Percentiles rank a stretch among this genome's conserved stretches.
phyloP scores from a whole-genome alignment of 116 monocot species.

The Phalaenopsis hybrid region DNA sequence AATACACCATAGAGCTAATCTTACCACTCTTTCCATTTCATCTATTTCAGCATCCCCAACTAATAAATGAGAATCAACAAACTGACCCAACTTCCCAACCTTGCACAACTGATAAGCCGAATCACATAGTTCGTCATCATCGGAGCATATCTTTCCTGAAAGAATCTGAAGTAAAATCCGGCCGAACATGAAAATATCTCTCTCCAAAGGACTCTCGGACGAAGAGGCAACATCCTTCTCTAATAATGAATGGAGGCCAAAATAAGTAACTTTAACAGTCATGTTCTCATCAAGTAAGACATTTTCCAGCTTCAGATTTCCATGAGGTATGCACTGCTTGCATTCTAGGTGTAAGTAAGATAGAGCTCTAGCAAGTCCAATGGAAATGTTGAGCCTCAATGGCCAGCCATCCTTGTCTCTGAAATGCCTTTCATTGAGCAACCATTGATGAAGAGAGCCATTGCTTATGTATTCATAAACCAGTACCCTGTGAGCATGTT shows the following conservation, averaged over 20 bases:
- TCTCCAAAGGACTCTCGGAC: conserved; percentile 29
- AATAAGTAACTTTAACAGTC: conserved; percentile 28
- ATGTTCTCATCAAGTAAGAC: conserved; percentile 33
- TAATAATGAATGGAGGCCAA: conserved; percentile 25
- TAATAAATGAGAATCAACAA: conserved; percentile 24
- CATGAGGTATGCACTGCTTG: conserved; percentile 38
- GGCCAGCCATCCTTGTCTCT: conserved; percentile 18
- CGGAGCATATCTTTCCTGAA: conserved; percentile 13
- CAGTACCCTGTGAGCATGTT: conserved; percentile 1
- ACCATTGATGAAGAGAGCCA: conserved; percentile 38
- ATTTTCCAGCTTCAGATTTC: conserved; percentile 30
- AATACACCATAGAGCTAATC: conserved; percentile 44
- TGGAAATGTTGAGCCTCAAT: conserved; percentile 28
- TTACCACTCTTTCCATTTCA: conserved; percentile 19
- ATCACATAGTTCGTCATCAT: conserved; percentile 9
- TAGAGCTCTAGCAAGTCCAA: conserved; percentile 32
- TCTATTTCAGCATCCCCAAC: conserved; percentile 16
- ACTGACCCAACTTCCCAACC: conserved; percentile 13
- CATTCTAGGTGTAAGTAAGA: conserved; percentile 38
- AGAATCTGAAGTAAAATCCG: conserved; percentile 26
- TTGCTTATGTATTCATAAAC: conserved; percentile 34
- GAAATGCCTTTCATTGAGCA: conserved; percentile 13
- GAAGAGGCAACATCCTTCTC: conserved; percentile 18
- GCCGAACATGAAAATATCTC: conserved; percentile 40
- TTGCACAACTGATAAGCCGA: conserved; percentile 18